phyloP scores from a whole-genome alignment of 2,329 filamentous ascomycete genomes.

The Nigrospora sphaerica region DNA sequence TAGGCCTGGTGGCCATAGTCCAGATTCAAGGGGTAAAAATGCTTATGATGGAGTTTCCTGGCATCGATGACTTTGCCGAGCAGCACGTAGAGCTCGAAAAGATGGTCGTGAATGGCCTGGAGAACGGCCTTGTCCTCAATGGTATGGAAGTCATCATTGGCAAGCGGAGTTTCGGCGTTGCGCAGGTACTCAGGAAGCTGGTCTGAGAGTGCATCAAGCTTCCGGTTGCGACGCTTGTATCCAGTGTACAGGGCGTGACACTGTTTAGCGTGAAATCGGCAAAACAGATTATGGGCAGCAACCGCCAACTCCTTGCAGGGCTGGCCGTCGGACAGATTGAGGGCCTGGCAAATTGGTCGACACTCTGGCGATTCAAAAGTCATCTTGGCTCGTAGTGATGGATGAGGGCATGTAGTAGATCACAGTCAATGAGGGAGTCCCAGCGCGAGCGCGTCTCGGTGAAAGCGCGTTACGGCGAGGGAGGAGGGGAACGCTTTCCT shows the following conservation, averaged over 20 bases:
- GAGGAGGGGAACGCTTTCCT: too few species aligned
- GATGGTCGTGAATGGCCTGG: conserved; percentile 29
- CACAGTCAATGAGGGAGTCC: too few species aligned
- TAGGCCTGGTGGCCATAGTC: conserved; percentile 24
- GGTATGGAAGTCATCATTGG: conserved; percentile 29
- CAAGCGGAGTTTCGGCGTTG: conserved; percentile 24
- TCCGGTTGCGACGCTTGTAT: conserved; percentile 38
- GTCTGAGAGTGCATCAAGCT: conserved; percentile 28
- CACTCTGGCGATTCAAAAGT: background rate
- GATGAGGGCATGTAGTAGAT: too few species aligned
- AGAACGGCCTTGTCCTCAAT: conserved; percentile 28
- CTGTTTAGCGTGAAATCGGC: conserved; percentile 31
- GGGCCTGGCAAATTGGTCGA: conserved; percentile 7
- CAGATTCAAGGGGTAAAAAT: conserved; percentile 20
- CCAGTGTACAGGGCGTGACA: conserved; percentile 38
- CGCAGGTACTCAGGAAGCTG: conserved; percentile 29
- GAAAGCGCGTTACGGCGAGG: too few species aligned
- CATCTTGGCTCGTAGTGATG: background rate
- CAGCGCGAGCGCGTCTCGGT: too few species aligned
- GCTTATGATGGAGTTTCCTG: conserved; percentile 19
- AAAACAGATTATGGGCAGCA: conserved; percentile 32
- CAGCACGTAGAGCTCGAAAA: conserved; percentile 25
- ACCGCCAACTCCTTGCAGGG: conserved; percentile 27
- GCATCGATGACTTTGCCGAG: conserved; percentile 16
- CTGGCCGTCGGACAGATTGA: conserved; percentile 28